These are phyloP conservation scores for Leucocoprinus birnbaumii DNA, from an alignment of 768 basidiomycete species.

Conservation along the genomic window DNA sequence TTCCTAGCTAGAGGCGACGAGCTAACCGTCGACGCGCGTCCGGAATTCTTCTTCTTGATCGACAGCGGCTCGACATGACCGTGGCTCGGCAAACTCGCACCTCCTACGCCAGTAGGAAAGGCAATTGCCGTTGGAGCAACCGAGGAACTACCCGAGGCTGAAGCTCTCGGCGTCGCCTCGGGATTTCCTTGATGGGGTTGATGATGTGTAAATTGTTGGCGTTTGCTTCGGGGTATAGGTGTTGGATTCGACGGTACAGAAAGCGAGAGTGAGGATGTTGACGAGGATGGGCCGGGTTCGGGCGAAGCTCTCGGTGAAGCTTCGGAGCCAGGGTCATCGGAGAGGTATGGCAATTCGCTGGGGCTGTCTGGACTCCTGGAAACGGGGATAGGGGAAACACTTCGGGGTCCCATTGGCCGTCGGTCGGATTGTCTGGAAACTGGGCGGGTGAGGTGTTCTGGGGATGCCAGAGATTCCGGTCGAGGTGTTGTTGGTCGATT, in stretches of 20 bases:
- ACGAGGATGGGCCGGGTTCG: conserved; percentile 11
- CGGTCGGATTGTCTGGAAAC: conserved; percentile 49
- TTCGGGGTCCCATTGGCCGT: conserved; percentile 72
- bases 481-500: conserved; percentile 47
- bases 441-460: conserved; percentile 31
- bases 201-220: conserved; percentile 59
- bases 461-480: conserved; percentile 36
- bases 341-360: conserved; percentile 38
- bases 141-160: conserved; percentile 9
- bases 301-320: conserved; percentile 10
- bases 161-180: conserved; percentile 51
- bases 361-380: conserved; percentile 34
- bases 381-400: conserved; percentile 65
- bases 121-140: not conserved
- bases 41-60: conserved; percentile 81
- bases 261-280: conserved; percentile 21
- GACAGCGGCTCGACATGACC: conserved; percentile 66
- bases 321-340: conserved; percentile 34
- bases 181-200: conserved; percentile 31
- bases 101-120: conserved; percentile 14
- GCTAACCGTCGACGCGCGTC: conserved; percentile 40
- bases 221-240: conserved; percentile 67
- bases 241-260: conserved; percentile 30
- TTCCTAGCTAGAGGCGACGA: conserved; percentile 34
- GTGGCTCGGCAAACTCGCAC: conserved; percentile 24